phyloP scores from a whole-genome alignment of 306 rosid species.

The Castanopsis chinensis region DNA sequence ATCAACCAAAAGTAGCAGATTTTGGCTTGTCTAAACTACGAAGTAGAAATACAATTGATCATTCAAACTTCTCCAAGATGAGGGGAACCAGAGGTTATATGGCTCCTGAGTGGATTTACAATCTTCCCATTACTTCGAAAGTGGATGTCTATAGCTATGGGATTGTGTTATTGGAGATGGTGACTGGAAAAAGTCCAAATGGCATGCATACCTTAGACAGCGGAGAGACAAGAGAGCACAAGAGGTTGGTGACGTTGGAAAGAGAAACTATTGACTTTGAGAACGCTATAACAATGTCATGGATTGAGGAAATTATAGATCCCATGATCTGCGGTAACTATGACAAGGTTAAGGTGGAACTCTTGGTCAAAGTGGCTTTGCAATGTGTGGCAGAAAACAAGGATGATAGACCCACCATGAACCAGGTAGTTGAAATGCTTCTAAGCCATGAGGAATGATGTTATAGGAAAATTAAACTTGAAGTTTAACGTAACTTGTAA shows the following conservation, averaged over 20 bases:
- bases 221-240: slow-evolving; percentile 7
- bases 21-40: slow-evolving; percentile 33
- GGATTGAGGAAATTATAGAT: slow-evolving; percentile 23
- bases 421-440: slow-evolving; percentile 30
- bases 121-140: slow-evolving; percentile 34
- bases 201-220: background rate
- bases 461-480: background rate
- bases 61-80: slow-evolving; percentile 24
- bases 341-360: slow-evolving; percentile 10
- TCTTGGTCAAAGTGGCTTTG: slow-evolving; percentile 21
- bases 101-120: slow-evolving; percentile 39
- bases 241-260: slow-evolving; percentile 7
- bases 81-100: slow-evolving; percentile 40
- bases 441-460: background rate
- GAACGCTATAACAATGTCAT: background rate
- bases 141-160: slow-evolving; percentile 41
- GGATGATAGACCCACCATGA: slow-evolving; percentile 31
- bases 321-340: background rate
- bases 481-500: too few species aligned
- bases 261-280: slow-evolving; percentile 10
- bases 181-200: slow-evolving; percentile 27
- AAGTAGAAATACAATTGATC: slow-evolving; percentile 14
- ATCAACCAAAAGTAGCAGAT: slow-evolving; percentile 31
- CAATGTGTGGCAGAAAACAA: slow-evolving; percentile 31
- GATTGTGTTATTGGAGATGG: slow-evolving; percentile 36